A percentile compares a stretch with the other conserved stretches of the same genome.
phyloP scores from a whole-genome alignment of 768 basidiomycete genomes.

The Sporobolomyces roseus region DNA sequence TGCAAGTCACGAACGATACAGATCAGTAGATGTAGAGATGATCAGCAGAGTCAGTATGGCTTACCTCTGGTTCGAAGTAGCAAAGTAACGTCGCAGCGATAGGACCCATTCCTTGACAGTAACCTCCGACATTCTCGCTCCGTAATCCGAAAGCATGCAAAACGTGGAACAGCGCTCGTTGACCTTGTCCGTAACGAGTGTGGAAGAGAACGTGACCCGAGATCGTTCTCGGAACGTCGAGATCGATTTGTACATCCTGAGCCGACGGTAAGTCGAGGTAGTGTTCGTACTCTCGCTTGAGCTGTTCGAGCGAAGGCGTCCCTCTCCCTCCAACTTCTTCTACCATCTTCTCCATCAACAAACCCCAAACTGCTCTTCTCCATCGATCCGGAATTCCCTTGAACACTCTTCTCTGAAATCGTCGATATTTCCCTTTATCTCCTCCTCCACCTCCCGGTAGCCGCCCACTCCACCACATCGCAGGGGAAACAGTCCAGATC shows the following conservation, averaged over 20 bases:
- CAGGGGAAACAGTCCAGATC: constrained; percentile 57
- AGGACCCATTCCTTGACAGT: constrained; percentile 97
- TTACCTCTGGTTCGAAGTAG: constrained; percentile 79
- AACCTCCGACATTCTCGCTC: constrained; percentile 70
- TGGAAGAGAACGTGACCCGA: constrained; percentile 89
- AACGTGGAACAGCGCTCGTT: constrained; percentile 91
- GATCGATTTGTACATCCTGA: constrained; percentile 94
- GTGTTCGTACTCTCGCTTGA: constrained; percentile 24
- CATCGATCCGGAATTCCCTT: constrained; percentile 97
- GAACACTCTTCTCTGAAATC: constrained; percentile 66
- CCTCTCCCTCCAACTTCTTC: constrained; percentile 3
- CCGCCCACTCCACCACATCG: constrained; percentile 20
- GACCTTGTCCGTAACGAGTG: constrained; percentile 92
- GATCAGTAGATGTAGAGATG: background rate
- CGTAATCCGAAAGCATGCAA: constrained; percentile 80
- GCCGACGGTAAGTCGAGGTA: constrained; percentile 72
- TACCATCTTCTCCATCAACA: constrained; percentile 33
- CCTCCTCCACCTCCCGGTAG: constrained; percentile 10
- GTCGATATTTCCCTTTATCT: constrained; percentile 35
- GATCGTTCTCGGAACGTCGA: constrained; percentile 95
- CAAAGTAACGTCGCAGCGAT: constrained; percentile 90
- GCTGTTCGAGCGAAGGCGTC: constrained; percentile 18
- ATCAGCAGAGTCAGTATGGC: constrained; percentile 13
- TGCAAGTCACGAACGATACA: constrained; percentile 28
- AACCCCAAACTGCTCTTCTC: constrained; percentile 82